Evolutionary conservation across 2,329 filamentous ascomycete genomes (phyloP), one percentile per base, ranked within the genome.

Genomic region (Fusarium sp.): DNA sequence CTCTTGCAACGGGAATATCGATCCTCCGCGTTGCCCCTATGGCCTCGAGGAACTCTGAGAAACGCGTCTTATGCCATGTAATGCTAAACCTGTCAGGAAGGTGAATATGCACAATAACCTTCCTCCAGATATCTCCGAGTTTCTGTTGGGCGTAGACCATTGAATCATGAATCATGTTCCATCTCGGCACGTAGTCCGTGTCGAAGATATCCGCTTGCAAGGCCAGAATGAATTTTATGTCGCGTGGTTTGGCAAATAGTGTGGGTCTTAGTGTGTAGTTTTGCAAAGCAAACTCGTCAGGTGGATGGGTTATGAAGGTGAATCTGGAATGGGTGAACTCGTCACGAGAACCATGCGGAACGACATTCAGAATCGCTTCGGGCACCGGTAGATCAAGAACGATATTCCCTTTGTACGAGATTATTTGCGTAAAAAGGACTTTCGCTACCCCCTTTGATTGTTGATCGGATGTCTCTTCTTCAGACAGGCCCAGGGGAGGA

Each of bases 261-360:
- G 39, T 28, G 0, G 62, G 46, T 10, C 62, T 42, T 2, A 61
- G 28, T 7, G 6, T 13, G 16, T 61, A 62, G 1, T 9, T 24
- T 4, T 29, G 3, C 4, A 5, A 6, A 10, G 5, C 7, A 11
- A 64, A 23, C 1, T 20, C 3, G 3, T 15, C 3, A 3, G 57
- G 23, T 6, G 28, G 8, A 15, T 57, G 57, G 7, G 57, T 65
- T 8, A 65, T 24, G 15, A 49, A 47, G 0, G 23, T 52, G 18
- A 65, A 62, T 15, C 50, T 48, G 16, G 44, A 20, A 5, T 61
- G 39, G 3, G 57, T 57, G 11, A 52, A 62, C 15, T 65, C 62
- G 2, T 38, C 20, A 11, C 20, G 7, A 26, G 16, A 3, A 6
- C 2, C 28, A 11, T 42, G 37, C 5, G 23, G 37, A 15, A 49